Percentiles rank a stretch among this genome's conserved stretches.
Evolutionary conservation across 768 basidiomycete genomes (phyloP).

Genomic region (Mycena filopes): DNA sequence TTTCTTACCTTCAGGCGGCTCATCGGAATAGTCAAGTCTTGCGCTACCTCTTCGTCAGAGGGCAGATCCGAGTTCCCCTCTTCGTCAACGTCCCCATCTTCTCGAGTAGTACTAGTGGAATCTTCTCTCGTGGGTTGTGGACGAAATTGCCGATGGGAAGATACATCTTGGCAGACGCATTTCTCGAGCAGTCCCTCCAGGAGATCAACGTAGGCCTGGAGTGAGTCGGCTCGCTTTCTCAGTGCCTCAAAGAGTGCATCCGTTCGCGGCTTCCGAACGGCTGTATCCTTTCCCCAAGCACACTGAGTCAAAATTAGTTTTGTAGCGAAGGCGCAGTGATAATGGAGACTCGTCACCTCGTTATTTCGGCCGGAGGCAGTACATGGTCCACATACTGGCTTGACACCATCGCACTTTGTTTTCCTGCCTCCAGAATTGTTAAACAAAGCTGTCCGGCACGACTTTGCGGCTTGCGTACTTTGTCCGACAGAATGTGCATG

Average conservation of each 20-base stretch:
- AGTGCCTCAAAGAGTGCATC: slow-evolving; percentile 32
- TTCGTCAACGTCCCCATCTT: too few species aligned
- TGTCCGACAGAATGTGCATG: too few species aligned
- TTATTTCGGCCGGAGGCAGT: too few species aligned
- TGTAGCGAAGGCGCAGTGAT: too few species aligned
- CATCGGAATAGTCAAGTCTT: slow-evolving; percentile 19
- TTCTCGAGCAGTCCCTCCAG: slow-evolving; percentile 17
- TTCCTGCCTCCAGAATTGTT: too few species aligned
- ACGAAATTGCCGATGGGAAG: slow-evolving; percentile 5
- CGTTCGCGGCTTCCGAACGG: slow-evolving; percentile 17
- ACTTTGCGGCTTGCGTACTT: too few species aligned
- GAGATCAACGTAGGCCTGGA: slow-evolving; percentile 17
- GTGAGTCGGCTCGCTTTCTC: slow-evolving; percentile 22
- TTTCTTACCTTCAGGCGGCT: slow-evolving; percentile 23
- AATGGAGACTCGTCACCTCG: too few species aligned
- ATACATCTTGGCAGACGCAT: slow-evolving; percentile 30
- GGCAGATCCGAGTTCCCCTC: neutral
- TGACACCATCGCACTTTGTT: too few species aligned
- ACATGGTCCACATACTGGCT: too few species aligned
- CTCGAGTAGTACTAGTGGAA: too few species aligned
- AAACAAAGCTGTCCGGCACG: too few species aligned
- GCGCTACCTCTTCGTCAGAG: slow-evolving; percentile 27
- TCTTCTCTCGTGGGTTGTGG: neutral
- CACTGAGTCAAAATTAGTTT: neutral
- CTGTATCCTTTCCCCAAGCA: slow-evolving; percentile 21